A percentile compares a stretch with the other conserved stretches of the same genome.
Evolutionary conservation across 805 yeast species (phyloP).

Genomic region (Candida caryicola): DNA sequence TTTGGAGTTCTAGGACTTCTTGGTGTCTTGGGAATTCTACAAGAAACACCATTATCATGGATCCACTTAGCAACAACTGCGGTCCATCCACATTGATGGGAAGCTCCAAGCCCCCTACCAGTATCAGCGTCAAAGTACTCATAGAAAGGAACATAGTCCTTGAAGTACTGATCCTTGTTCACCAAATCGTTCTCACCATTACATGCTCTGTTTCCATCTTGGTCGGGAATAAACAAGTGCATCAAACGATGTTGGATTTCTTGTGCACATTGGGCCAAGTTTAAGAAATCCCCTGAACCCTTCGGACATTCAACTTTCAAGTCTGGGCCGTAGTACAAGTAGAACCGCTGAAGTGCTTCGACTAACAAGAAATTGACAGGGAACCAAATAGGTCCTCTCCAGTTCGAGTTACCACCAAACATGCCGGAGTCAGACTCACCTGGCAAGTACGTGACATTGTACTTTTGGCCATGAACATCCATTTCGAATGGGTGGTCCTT

Average conservation of each 20-base stretch:
- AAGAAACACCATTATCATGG: slow-evolving; percentile 79
- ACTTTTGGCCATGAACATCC: slow-evolving; percentile 75
- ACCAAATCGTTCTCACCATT: slow-evolving; percentile 61
- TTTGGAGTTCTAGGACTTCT: slow-evolving; percentile 29
- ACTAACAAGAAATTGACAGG: slow-evolving; percentile 84
- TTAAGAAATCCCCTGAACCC: slow-evolving; percentile 72
- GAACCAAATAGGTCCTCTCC: slow-evolving; percentile 98
- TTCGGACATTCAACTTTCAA: slow-evolving; percentile 86
- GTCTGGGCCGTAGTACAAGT: slow-evolving; percentile 81
- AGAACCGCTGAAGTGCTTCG: slow-evolving; percentile 84
- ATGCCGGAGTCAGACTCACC: slow-evolving; percentile 91
- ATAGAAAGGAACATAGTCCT: slow-evolving; percentile 72
- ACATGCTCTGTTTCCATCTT: slow-evolving; percentile 67
- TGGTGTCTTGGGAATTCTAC: slow-evolving; percentile 50
- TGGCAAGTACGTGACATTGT: slow-evolving; percentile 70
- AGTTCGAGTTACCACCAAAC: slow-evolving; percentile 95
- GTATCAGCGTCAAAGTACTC: slow-evolving; percentile 94
- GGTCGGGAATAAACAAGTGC: slow-evolving; percentile 68
- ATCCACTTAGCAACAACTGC: slow-evolving; percentile 89
- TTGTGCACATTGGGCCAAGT: slow-evolving; percentile 87
- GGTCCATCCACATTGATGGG: slow-evolving; percentile 97
- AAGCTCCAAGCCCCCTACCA: slow-evolving; percentile 90
- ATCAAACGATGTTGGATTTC: slow-evolving; percentile 84
- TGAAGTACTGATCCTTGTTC: slow-evolving; percentile 65
- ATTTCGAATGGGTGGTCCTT: slow-evolving; percentile 79